Conservation (phyloP, 371 early-diverging fungal genomes). For the Entomophthora muscae region DNA sequence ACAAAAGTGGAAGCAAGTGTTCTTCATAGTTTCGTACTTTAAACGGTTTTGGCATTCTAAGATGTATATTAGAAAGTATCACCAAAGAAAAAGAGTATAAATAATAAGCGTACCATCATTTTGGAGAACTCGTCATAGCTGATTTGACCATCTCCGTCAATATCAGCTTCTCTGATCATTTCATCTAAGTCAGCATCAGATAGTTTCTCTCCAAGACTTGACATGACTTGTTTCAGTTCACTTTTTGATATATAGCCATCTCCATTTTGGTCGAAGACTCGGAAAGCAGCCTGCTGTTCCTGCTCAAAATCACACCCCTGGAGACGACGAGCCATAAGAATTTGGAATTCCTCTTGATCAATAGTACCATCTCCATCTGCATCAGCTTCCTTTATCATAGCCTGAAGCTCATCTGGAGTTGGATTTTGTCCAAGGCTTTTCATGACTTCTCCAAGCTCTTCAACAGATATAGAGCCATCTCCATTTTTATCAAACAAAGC, state of each 20-base stretch:
- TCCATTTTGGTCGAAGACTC: conserved; percentile 30
- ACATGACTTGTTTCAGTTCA: conserved; percentile 29
- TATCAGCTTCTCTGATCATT: conserved; percentile 48
- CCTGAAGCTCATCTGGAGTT: not conserved
- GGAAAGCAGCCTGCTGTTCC: conserved; percentile 24
- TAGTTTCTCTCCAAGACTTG: conserved; percentile 19
- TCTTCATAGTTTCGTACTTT: no score
- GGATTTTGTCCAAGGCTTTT: conserved; percentile 17
- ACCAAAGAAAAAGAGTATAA: no score
- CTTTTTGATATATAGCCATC: conserved; percentile 27
- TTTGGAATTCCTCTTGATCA: not conserved
- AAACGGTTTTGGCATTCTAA: no score
- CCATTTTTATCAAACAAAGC: conserved; percentile 25
- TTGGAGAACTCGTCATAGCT: conserved; percentile 79
- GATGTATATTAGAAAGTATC: no score
- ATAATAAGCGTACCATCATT: conserved; percentile 31
- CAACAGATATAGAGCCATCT: conserved; percentile 22
- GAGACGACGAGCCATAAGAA: not conserved
- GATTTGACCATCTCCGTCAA: conserved; percentile 59
- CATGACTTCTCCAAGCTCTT: conserved; percentile 22
- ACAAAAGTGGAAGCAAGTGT: no score
- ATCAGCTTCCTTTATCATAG: conserved; percentile 1
- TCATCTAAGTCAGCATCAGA: not conserved
- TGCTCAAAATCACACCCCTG: not conserved
- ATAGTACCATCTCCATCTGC: conserved; percentile 1